Evolutionary conservation across 2,329 filamentous ascomycete genomes (phyloP).

Genomic region (Aschersonia sp.): DNA sequence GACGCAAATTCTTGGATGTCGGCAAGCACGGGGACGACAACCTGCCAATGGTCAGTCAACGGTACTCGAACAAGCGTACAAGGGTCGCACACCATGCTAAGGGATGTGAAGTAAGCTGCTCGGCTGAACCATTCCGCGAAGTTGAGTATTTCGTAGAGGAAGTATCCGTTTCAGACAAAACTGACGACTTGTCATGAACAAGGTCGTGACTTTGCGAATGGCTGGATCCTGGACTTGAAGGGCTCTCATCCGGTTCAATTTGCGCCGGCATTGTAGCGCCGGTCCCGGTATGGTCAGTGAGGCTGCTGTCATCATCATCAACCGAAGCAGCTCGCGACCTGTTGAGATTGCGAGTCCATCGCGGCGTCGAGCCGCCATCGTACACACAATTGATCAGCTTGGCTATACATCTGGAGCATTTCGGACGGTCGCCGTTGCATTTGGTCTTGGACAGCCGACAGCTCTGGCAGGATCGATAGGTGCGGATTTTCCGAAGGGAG

Average conservation of each 20-base stretch:
- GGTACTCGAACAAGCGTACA: not conserved
- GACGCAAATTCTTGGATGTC: conserved; percentile 17
- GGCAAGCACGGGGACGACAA: conserved; percentile 18
- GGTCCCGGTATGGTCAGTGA: not conserved
- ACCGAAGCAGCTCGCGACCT: conserved; percentile 3
- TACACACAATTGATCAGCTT: conserved; percentile 22
- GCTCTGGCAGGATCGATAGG: conserved; percentile 23
- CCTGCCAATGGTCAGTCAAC: conserved; percentile 8
- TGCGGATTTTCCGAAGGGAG: conserved; percentile 22
- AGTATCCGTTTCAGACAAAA: not conserved
- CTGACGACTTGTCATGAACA: not conserved
- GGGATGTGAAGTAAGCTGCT: conserved; percentile 1
- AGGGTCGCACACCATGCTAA: conserved; percentile 3
- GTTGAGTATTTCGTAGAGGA: not conserved
- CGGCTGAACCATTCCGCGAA: not conserved
- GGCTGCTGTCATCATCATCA: not conserved
- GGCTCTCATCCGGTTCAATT: not conserved
- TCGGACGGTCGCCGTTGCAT: conserved; percentile 24
- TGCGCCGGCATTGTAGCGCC: not conserved
- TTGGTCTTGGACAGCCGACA: conserved; percentile 27
- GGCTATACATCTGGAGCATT: conserved; percentile 19
- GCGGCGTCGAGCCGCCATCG: conserved; percentile 21
- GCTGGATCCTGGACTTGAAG: not conserved
- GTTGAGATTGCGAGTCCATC: conserved; percentile 20
- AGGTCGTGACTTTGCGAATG: not conserved